phyloP scores from a whole-genome alignment of 768 basidiomycete species.

The Lentinula lateritia region DNA sequence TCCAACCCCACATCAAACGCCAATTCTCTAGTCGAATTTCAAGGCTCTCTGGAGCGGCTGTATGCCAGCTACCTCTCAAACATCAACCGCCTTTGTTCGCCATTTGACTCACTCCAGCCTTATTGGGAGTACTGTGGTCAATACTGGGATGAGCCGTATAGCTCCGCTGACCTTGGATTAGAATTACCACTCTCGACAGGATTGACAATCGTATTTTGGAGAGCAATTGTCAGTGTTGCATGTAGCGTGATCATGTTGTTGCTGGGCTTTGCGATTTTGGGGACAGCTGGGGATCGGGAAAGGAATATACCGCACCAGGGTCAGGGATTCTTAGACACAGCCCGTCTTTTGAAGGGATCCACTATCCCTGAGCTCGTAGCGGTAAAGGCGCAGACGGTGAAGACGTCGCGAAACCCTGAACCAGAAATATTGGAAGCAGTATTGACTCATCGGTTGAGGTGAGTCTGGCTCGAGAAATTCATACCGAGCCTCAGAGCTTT shows the following conservation, averaged over 20 bases:
- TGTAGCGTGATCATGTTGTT: conserved; percentile 2
- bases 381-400: background rate
- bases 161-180: background rate
- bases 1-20: background rate
- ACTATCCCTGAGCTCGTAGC: background rate
- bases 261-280: background rate
- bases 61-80: conserved; percentile 9
- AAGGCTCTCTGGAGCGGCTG: background rate
- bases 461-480: background rate
- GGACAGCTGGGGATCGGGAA: background rate
- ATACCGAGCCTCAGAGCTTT: background rate
- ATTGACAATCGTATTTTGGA: conserved; percentile 5
- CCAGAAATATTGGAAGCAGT: background rate
- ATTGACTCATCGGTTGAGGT: background rate
- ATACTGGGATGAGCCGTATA: background rate
- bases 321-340: background rate
- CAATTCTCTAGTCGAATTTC: background rate
- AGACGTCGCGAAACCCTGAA: background rate
- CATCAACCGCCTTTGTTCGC: conserved; percentile 6
- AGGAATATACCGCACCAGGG: background rate
- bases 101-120: background rate
- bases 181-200: background rate
- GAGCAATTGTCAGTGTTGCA: conserved; percentile 6
- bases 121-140: background rate
- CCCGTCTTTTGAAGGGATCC: background rate